Evolutionary conservation across 2,329 filamentous ascomycete genomes (phyloP).

Genomic region (Alternaria rosae): DNA sequence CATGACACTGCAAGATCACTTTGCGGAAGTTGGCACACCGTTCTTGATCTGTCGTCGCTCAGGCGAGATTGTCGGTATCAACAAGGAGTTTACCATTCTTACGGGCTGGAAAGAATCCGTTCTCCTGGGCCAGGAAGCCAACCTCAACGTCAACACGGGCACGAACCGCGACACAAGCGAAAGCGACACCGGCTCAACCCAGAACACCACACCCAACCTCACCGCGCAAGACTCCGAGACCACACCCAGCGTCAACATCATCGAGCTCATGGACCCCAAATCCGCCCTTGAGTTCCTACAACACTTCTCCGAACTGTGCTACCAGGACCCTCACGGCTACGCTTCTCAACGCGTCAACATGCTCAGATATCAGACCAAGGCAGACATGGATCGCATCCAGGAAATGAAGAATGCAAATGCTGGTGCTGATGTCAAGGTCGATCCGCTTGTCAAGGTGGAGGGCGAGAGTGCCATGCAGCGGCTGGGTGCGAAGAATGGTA

Average conservation of each 20-base stretch:
- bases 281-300: slow-evolving; percentile 95
- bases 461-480: slow-evolving; percentile 78
- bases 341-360: slow-evolving; percentile 85
- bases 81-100: slow-evolving; percentile 95
- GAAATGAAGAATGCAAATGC: slow-evolving; percentile 30
- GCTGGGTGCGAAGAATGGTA: slow-evolving; percentile 81
- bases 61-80: slow-evolving; percentile 92
- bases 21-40: slow-evolving; percentile 86
- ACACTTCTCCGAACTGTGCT: slow-evolving; percentile 90
- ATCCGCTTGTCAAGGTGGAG: slow-evolving; percentile 42
- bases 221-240: slow-evolving; percentile 44
- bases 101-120: slow-evolving; percentile 95
- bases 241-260: slow-evolving; percentile 83
- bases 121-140: slow-evolving; percentile 84
- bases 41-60: slow-evolving; percentile 91
- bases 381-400: slow-evolving; percentile 42
- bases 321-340: slow-evolving; percentile 86
- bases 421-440: slow-evolving; percentile 30
- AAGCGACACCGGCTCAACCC: slow-evolving; percentile 48
- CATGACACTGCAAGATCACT: slow-evolving; percentile 90
- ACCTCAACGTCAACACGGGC: slow-evolving; percentile 83
- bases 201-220: slow-evolving; percentile 57
- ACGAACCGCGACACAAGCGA: slow-evolving; percentile 51
- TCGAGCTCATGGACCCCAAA: slow-evolving; percentile 91
- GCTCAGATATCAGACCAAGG: slow-evolving; percentile 77